Base-by-base conservation (phyloP, 2,329 filamentous ascomycete species). In the Rutstroemia sp. region DNA sequence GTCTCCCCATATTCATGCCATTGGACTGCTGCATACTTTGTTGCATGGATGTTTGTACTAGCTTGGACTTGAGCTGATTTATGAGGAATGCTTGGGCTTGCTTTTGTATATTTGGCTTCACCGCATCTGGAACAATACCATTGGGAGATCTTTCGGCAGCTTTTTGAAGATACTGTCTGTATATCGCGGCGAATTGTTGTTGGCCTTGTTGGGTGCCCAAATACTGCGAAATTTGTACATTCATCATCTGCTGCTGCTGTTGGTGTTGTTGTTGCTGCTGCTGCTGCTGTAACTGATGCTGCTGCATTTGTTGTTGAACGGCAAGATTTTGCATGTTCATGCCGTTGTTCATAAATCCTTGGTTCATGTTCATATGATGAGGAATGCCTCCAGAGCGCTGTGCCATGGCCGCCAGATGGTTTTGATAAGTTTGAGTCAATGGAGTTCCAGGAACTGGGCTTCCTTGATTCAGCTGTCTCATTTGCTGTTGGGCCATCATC, bases 21-120 rank as follows among this genome's bases (percentile, higher is more conserved):
- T 68, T 65, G 34, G 61, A 63, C 63, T 67, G 65, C 10, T 62
- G 54, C 48, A 56, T 65, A 54, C 63, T 67, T 57, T 65, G 57
- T 42, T 61, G 60, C 58, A 60, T 57, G 12, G 30, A 34, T 34
- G 30, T 12, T 34, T 34, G 30, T 12, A 34, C 9, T 34, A 34
- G 30, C 30, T 34, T 34, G 30, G 9, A 12, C 21, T n/a, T 46
- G 3, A 46, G 12, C 19, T 46, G n/a, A 12, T 23, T 46, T 9
- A 46, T 21, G 7, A 46, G 12, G 21, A 46, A 14, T 21, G 10
- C 12, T 23, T 21, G 17, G 5, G 42, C 42, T 16, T 25, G 9
- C 17, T 46, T 46, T 46, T 46, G 17, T 14, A 46, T 14, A 14
- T 2, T 5, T 3, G 21, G 12, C 17, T 46, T 21, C 17, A 46